These are phyloP conservation scores for Paramecium tetraurelia DNA, from an alignment of 73 alveolate genomes.

Conservation along the genomic window DNA sequence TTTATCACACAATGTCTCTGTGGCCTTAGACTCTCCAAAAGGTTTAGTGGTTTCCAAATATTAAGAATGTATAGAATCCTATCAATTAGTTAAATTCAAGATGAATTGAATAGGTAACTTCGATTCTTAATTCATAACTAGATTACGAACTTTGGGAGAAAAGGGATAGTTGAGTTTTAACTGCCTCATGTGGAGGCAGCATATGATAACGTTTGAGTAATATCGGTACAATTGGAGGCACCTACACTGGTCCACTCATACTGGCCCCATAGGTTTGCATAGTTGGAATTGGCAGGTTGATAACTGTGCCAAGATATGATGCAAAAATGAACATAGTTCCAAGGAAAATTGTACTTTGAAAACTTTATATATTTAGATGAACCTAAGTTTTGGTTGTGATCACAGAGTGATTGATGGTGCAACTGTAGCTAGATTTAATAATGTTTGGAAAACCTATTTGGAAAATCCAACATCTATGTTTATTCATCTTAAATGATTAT, in stretches of 20 bases:
- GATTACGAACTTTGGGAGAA: constrained; percentile 70
- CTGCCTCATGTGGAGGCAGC: constrained; percentile 84
- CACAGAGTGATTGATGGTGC: constrained; percentile 94
- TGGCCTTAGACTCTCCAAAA: constrained; percentile 85
- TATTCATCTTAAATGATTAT: constrained; percentile 59
- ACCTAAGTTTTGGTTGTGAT: constrained; percentile 82
- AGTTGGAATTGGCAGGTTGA: constrained; percentile 85
- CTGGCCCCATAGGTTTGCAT: constrained; percentile 82
- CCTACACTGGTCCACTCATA: constrained; percentile 84
- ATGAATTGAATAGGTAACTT: constrained; percentile 57
- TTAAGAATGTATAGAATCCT: constrained; percentile 76
- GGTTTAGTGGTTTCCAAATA: constrained; percentile 88
- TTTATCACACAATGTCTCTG: constrained; percentile 77
- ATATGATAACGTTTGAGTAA: constrained; percentile 80
- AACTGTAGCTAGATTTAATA: constrained; percentile 79
- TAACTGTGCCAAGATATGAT: constrained; percentile 63
- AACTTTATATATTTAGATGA: constrained; percentile 20
- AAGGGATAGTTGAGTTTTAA: constrained; percentile 67
- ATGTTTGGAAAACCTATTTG: constrained; percentile 67
- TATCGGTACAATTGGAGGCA: constrained; percentile 88
- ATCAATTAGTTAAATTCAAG: constrained; percentile 75
- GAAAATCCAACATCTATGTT: constrained; percentile 88
- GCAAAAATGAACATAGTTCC: constrained; percentile 52
- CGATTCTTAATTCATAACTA: neutral
- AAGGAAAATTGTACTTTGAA: constrained; percentile 25